Conservation (phyloP, 805 yeast genomes). For the Candida orba region DNA sequence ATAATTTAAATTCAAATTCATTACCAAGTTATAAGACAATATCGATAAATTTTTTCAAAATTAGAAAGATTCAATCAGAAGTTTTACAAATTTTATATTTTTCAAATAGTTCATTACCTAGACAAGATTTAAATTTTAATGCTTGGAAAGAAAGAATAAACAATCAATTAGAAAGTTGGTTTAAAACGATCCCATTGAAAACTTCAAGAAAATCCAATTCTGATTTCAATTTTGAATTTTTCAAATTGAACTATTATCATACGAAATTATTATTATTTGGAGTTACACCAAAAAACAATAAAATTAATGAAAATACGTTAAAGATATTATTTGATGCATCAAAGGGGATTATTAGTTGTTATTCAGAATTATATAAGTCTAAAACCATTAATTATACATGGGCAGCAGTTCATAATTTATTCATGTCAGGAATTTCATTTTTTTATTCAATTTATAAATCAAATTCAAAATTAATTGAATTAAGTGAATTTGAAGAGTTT, state of each 20-base stretch:
- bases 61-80: slow-evolving; percentile 72
- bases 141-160: slow-evolving; percentile 60
- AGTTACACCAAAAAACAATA: slow-evolving; percentile 61
- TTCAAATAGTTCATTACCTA: slow-evolving; percentile 56
- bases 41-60: slow-evolving; percentile 56
- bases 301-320: slow-evolving; percentile 46
- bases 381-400: slow-evolving; percentile 76
- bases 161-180: slow-evolving; percentile 56
- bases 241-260: slow-evolving; percentile 71
- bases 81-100: slow-evolving; percentile 70
- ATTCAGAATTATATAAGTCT: slow-evolving; percentile 47
- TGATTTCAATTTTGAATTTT: slow-evolving; percentile 62
- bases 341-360: slow-evolving; percentile 56
- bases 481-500: slow-evolving; percentile 42
- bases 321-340: slow-evolving; percentile 55
- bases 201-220: slow-evolving; percentile 58
- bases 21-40: slow-evolving; percentile 62
- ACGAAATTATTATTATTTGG: slow-evolving; percentile 69
- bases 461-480: slow-evolving; percentile 39
- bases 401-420: slow-evolving; percentile 86
- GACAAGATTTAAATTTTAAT: slow-evolving; percentile 42
- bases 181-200: slow-evolving; percentile 43
- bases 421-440: slow-evolving; percentile 84
- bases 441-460: slow-evolving; percentile 71
- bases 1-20: slow-evolving; percentile 29